phyloP scores from a whole-genome alignment of 257 asterid genomes.

The Echites panduratus region DNA sequence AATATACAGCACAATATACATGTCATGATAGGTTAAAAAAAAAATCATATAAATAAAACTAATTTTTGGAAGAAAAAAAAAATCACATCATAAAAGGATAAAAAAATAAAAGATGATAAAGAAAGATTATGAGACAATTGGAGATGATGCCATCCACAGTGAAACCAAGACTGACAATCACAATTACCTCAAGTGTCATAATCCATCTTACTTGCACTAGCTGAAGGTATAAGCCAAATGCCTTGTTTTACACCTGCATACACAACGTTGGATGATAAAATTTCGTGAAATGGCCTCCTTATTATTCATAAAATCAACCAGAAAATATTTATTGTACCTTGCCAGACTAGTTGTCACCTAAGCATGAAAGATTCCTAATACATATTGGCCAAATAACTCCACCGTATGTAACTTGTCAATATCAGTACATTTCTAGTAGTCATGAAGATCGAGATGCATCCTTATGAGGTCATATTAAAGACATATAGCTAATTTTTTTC shows the following conservation, averaged over 20 bases:
- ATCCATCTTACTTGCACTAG: background rate
- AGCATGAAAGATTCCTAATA: background rate
- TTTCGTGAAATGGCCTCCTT: background rate
- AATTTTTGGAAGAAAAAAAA: too few species aligned
- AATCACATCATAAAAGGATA: background rate
- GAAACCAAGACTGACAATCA: background rate
- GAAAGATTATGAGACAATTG: background rate
- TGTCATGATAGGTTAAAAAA: background rate
- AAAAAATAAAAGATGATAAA: background rate
- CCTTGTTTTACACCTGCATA: background rate
- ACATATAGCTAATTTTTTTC: background rate
- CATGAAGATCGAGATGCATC: background rate
- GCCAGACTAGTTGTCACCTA: conserved; percentile 1
- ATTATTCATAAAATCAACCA: background rate
- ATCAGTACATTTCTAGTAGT: background rate
- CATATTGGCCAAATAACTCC: background rate
- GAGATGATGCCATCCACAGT: background rate
- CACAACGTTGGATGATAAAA: background rate
- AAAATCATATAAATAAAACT: background rate
- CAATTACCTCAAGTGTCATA: background rate
- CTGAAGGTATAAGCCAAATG: background rate
- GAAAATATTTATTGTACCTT: too few species aligned
- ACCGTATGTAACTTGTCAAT: background rate
- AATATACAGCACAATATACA: background rate
- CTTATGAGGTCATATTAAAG: background rate